phyloP scores from a whole-genome alignment of 176 grass and related monocot genomes.

The Calamus simplicifolius region DNA sequence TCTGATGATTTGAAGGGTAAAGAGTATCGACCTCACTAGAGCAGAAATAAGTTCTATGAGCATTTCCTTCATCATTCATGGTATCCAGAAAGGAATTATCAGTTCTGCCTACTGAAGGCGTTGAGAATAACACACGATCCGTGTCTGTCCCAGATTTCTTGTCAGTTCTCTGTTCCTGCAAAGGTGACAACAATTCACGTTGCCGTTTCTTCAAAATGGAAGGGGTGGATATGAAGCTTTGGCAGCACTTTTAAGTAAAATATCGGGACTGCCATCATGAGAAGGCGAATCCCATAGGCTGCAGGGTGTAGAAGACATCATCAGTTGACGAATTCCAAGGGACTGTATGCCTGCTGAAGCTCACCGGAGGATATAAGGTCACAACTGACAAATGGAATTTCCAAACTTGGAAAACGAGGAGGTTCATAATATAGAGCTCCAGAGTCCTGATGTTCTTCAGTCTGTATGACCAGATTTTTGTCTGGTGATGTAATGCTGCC shows the following conservation, averaged over 20 bases:
- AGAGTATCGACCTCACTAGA: slow-evolving; percentile 7
- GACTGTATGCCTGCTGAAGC: slow-evolving; percentile 70
- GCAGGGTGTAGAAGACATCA: slow-evolving; percentile 56
- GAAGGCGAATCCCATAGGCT: slow-evolving; percentile 62
- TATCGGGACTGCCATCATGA: slow-evolving; percentile 47
- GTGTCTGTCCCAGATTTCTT: slow-evolving; percentile 28
- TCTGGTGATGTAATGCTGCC: slow-evolving; percentile 17
- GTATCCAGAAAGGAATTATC: slow-evolving; percentile 9
- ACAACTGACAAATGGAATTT: slow-evolving; percentile 91
- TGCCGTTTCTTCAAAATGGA: slow-evolving; percentile 93
- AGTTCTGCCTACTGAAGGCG: slow-evolving; percentile 12
- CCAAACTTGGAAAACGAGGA: slow-evolving; percentile 73
- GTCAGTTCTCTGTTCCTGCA: slow-evolving; percentile 44
- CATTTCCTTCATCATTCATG: too few relatives aligned
- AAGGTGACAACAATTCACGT: slow-evolving; percentile 62
- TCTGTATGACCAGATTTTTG: slow-evolving; percentile 8
- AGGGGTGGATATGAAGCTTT: slow-evolving; percentile 62
- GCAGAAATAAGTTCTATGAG: too few relatives aligned
- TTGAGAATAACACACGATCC: slow-evolving; percentile 8
- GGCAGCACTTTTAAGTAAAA: slow-evolving; percentile 57
- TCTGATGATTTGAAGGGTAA: slow-evolving; percentile 23
- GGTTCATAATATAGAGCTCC: slow-evolving; percentile 71
- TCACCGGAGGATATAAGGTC: slow-evolving; percentile 78
- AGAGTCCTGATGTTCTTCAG: slow-evolving; percentile 23
- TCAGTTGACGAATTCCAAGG: slow-evolving; percentile 86